Conservation (phyloP, 306 rosid species). For the Trifolium repens region DNA sequence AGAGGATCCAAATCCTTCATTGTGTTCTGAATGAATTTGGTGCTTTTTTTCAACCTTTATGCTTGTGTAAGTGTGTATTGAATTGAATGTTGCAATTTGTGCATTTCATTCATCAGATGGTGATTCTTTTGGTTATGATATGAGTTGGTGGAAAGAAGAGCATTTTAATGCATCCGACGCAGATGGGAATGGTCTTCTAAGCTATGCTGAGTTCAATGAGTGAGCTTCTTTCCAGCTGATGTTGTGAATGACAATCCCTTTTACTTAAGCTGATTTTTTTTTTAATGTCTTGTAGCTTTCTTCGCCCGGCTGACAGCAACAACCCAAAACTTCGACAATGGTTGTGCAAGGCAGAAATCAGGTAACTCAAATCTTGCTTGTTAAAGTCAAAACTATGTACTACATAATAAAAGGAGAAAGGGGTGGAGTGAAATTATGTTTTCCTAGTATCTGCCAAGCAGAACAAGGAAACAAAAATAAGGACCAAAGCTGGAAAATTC, state of each 20-base stretch:
- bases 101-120: constrained; percentile 50
- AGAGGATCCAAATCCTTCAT: too few species aligned
- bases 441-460: too few species aligned
- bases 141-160: constrained; percentile 98
- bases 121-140: constrained; percentile 77
- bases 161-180: constrained; percentile 94
- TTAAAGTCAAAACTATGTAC: background rate
- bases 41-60: too few species aligned
- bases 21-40: too few species aligned
- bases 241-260: background rate
- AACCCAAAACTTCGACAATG: constrained; percentile 77
- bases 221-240: constrained; percentile 46
- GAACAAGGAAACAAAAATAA: too few species aligned
- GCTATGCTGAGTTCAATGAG: constrained; percentile 89
- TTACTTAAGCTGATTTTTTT: constrained; percentile 2
- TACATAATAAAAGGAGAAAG: too few species aligned
- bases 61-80: background rate
- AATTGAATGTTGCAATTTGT: constrained; percentile 37
- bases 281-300: constrained; percentile 61
- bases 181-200: constrained; percentile 78
- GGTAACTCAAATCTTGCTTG: constrained; percentile 47
- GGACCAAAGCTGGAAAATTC: too few species aligned
- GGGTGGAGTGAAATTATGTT: too few species aligned
- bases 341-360: constrained; percentile 92
- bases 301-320: constrained; percentile 91